Evolutionary conservation across 148 eudicot species (phyloP).

Genomic region (Rhododendron simsii): DNA sequence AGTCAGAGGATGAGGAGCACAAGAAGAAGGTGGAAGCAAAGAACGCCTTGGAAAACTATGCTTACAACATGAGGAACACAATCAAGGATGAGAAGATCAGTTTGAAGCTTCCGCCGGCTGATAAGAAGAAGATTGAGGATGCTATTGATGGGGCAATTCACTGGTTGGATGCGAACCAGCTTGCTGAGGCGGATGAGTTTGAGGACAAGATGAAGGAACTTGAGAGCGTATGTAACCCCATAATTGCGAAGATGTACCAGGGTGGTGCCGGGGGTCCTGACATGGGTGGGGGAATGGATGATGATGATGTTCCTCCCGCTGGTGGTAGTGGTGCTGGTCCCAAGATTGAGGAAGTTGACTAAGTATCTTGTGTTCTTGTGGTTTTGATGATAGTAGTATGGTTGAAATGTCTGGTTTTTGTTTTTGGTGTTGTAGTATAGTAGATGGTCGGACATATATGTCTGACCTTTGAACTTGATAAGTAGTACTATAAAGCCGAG

Average conservation of each 20-base stretch:
- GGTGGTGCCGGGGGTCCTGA: conserved; percentile 9
- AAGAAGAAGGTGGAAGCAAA: conserved; percentile 36
- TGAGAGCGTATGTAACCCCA: conserved; percentile 25
- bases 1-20: conserved; percentile 34
- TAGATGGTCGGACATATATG: background rate
- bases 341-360: conserved; percentile 12
- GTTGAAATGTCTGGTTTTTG: background rate
- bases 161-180: conserved; percentile 31
- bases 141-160: conserved; percentile 22
- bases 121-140: conserved; percentile 29
- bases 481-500: background rate
- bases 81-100: conserved; percentile 27
- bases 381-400: background rate
- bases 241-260: conserved; percentile 24
- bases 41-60: conserved; percentile 33
- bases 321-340: conserved; percentile 13
- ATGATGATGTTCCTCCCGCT: conserved; percentile 2
- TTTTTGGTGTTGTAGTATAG: background rate
- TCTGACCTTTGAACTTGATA: too few relatives aligned
- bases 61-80: conserved; percentile 31
- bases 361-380: background rate
- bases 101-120: conserved; percentile 14
- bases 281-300: conserved; percentile 6
- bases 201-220: conserved; percentile 32
- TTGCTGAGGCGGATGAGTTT: conserved; percentile 29